These are phyloP conservation scores for Scheffersomyces titani DNA, from an alignment of 1,139 yeast genomes.

Conservation along the genomic window DNA sequence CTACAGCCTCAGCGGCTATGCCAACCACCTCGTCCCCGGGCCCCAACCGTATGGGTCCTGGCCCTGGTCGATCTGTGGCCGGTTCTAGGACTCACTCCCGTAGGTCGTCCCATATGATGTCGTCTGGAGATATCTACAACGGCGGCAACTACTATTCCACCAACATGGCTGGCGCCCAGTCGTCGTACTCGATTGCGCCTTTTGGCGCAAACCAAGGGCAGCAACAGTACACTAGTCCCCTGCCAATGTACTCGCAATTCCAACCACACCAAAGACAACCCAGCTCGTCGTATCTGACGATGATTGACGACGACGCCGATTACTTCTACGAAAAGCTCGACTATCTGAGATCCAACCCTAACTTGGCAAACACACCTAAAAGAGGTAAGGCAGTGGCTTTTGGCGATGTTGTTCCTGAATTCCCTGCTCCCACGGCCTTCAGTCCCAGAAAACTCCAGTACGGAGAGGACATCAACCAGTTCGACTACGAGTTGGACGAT, in stretches of 20 bases:
- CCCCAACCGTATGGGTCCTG: neutral
- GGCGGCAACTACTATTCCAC: neutral
- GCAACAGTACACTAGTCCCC: neutral
- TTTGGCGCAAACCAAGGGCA: neutral
- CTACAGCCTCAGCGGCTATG: neutral
- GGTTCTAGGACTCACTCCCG: conserved; percentile 8
- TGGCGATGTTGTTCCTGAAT: conserved; percentile 37
- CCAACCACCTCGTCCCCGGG: neutral
- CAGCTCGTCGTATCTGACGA: conserved; percentile 20
- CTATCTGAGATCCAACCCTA: conserved; percentile 1
- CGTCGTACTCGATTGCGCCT: neutral
- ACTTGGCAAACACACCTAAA: conserved; percentile 10
- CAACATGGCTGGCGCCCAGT: neutral
- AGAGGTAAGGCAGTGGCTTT: conserved; percentile 35
- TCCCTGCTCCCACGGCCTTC: conserved; percentile 29
- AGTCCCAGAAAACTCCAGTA: conserved; percentile 26
- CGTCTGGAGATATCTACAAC: neutral
- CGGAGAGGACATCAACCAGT: conserved; percentile 18
- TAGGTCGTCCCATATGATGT: conserved; percentile 5
- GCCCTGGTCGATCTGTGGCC: neutral
- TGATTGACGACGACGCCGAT: conserved; percentile 23
- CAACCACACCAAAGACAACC: conserved; percentile 11
- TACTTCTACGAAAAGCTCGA: conserved; percentile 16
- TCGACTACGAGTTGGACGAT: conserved; percentile 20
- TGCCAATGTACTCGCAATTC: neutral